Conservation (phyloP, 2,329 filamentous ascomycete genomes). For the Chaetomium globosum region DNA sequence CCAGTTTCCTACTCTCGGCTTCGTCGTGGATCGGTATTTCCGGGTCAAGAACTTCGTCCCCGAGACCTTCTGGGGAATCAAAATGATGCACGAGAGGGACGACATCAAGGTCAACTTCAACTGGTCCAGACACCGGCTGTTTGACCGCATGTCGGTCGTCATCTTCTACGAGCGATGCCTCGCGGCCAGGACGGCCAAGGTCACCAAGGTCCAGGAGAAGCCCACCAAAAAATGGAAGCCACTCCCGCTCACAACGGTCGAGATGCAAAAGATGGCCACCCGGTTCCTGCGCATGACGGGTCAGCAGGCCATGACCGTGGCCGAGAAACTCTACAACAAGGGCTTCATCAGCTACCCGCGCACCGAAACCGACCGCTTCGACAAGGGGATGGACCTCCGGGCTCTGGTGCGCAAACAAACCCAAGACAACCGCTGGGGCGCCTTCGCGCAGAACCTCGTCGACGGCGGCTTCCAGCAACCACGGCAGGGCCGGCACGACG, state of each 20-base stretch:
- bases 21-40: conserved; percentile 95
- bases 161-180: conserved; percentile 87
- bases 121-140: conserved; percentile 81
- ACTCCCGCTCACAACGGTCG: conserved; percentile 89
- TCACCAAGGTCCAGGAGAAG: conserved; percentile 85
- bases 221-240: conserved; percentile 94
- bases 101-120: conserved; percentile 78
- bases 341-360: conserved; percentile 97
- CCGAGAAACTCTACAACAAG: conserved; percentile 86
- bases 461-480: conserved; percentile 79
- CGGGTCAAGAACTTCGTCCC: conserved; percentile 91
- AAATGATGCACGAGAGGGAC: conserved; percentile 76
- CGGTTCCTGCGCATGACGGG: conserved; percentile 87
- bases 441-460: conserved; percentile 74
- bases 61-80: conserved; percentile 91
- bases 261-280: conserved; percentile 93
- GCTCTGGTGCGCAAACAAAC: conserved; percentile 82
- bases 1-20: conserved; percentile 94
- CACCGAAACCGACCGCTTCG: conserved; percentile 96
- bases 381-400: conserved; percentile 81
- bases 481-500: conserved; percentile 82
- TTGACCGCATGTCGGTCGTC: conserved; percentile 79
- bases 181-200: conserved; percentile 71
- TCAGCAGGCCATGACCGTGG: conserved; percentile 84
- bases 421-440: conserved; percentile 74